Base-by-base conservation (phyloP, 108 stramenopile genomes). In the Nitzschia sp. region DNA sequence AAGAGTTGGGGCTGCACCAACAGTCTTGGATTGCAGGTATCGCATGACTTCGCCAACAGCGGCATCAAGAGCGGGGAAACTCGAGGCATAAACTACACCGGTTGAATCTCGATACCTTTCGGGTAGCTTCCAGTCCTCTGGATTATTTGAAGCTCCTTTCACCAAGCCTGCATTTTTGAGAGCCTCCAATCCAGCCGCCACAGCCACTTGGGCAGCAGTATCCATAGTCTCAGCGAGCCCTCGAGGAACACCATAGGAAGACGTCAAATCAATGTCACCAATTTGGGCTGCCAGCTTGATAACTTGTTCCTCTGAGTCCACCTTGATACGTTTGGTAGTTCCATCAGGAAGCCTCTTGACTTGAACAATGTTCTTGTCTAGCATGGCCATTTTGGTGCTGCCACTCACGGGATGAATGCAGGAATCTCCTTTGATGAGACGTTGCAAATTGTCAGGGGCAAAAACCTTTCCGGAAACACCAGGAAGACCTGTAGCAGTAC, bases 1-100 rank as follows among this genome's bases (percentile, higher is more conserved):
- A 71, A 83, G 82, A 10, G 85, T 81, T 20, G 75, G 68, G 7
- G 90, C 91, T n/a, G 87, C 88, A 51, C 84, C 89, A 0, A 92
- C 89, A 37, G 91, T 91, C 74, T 94, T 88, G 40, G 86, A 86
- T 73, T 94, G 87, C 29, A 96, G 73, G 58, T 93, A 97, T 39
- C 90, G 73, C 94, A 95, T 93, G 38, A 96, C 93, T 75, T 98
- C 97, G 6, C 90, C 93, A 29, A 98, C 91, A 12, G 97, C 95
- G 14, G 97, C 96, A 70, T 98, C 97, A 83, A 98, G 87, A 22
- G 96, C 97, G 7, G 97, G 97, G 73, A 95, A 98, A 52, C 89
- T 91, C 10, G 94, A 93, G 26, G 95, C 96, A 52, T 98, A 98
- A 22, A 98, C 92, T 3, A 98, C 92, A 6, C 96, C 97, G 10